Base-by-base conservation (phyloP, 768 basidiomycete genomes). In the Boletus edulis region DNA sequence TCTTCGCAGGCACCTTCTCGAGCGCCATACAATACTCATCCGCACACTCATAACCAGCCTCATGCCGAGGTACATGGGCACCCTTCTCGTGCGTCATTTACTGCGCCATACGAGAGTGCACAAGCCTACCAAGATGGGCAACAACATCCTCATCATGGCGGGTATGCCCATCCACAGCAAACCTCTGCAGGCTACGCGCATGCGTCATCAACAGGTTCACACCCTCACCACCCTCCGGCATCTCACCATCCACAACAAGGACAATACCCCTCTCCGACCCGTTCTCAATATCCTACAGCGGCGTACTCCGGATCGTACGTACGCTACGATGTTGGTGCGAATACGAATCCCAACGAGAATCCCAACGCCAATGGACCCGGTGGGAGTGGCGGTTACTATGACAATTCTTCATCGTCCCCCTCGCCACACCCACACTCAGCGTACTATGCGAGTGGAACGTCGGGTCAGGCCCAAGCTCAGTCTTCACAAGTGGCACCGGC, bases 91-190 rank as follows among this genome's bases (percentile, higher is more conserved):
- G 40, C 54, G 15, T 49, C 62, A 14, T 69, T 70, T 43, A 65
- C 12, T 27, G 34, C 57, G 4, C 40, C 58, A 3, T 70, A 67
- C 18, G 68, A 72, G 42, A 62, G 68, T 44, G 47, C 61, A 20
- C 70, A 67, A 18, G 51, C 56, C n/a, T 67, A 56, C 37, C 72
- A 67, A n/a, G 60, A 72, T 7, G 59, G 57, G 14, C 67, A 65
- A 12, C 60, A 56, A 18, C 64, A 66, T 41, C 49, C 60, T 40
- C 51, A 55, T n/a, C 69, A 60, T 9, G 54, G 52, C n/a, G 59
- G 56, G 13, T 67, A 62, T 43, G 34, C 54, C 22, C 62, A 64
- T 49, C 55, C 56, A 47, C 65, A 66, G 44, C 61, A 63, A 39
- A 52, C 60, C 15, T 40, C 62, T 49, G 49, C 59, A 4, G 50